These are phyloP conservation scores for Clarireedia sp. DNA, from an alignment of 2,329 filamentous ascomycete species.

Conservation along the genomic window DNA sequence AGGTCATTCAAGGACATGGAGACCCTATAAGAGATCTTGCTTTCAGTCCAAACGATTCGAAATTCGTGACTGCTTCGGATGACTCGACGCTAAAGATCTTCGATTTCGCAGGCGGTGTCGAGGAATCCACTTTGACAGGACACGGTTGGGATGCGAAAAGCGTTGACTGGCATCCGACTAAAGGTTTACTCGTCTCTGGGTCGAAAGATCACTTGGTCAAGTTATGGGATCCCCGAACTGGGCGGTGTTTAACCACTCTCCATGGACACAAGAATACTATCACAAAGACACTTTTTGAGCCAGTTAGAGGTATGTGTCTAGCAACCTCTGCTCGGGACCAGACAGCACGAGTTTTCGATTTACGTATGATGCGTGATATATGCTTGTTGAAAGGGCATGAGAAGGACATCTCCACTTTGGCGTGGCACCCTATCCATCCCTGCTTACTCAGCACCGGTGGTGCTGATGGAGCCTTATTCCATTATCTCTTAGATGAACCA, in stretches of 20 bases:
- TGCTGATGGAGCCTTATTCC: conserved; percentile 79
- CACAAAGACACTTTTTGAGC: conserved; percentile 85
- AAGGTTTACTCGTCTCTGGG: conserved; percentile 87
- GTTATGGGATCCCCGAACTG: conserved; percentile 92
- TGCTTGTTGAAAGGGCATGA: conserved; percentile 89
- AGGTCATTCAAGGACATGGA: conserved; percentile 83
- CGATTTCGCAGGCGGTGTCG: conserved; percentile 80
- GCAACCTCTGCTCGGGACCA: conserved; percentile 91
- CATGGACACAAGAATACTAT: conserved; percentile 98
- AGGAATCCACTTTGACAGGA: conserved; percentile 79
- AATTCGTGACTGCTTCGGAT: conserved; percentile 94
- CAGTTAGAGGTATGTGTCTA: conserved; percentile 72
- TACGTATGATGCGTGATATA: conserved; percentile 97
- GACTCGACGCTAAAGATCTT: conserved; percentile 92
- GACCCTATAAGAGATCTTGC: conserved; percentile 87
- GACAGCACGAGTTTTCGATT: conserved; percentile 85
- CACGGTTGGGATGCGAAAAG: conserved; percentile 97
- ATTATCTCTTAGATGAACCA: conserved; percentile 93
- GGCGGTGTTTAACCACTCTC: conserved; percentile 83
- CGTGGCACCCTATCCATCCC: conserved; percentile 90
- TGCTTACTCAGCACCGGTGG: conserved; percentile 86
- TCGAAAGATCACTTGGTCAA: conserved; percentile 98
- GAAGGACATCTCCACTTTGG: conserved; percentile 86
- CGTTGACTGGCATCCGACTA: conserved; percentile 95
- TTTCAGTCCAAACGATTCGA: conserved; percentile 88